Conservation (phyloP, 2,329 filamentous ascomycete genomes). For the Fusarium protoensiforme region DNA sequence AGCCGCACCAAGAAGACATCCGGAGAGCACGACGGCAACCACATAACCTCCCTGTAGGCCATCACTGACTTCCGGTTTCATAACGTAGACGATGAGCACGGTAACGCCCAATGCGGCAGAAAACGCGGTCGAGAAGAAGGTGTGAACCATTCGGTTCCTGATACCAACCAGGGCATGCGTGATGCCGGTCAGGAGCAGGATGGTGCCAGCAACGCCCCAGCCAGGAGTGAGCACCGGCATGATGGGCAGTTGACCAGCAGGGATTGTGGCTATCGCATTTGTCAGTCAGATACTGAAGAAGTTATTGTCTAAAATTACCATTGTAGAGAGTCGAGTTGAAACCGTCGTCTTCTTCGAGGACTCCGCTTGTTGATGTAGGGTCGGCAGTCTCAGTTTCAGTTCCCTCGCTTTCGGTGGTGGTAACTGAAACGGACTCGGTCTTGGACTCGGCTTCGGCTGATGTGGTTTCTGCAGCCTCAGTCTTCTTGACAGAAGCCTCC, state of each 20-base stretch:
- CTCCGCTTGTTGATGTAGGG: slow-evolving; percentile 34
- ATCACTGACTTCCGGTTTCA: slow-evolving; percentile 79
- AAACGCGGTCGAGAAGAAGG: slow-evolving; percentile 83
- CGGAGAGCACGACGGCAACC: slow-evolving; percentile 79
- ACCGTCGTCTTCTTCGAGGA: slow-evolving; percentile 28
- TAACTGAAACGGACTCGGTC: slow-evolving; percentile 16
- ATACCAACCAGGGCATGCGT: slow-evolving; percentile 82
- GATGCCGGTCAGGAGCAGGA: slow-evolving; percentile 79
- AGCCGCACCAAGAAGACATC: slow-evolving; percentile 77
- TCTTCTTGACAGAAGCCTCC: slow-evolving; percentile 18
- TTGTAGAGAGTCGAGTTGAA: slow-evolving; percentile 49
- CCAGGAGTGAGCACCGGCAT: slow-evolving; percentile 81
- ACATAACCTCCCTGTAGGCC: slow-evolving; percentile 89
- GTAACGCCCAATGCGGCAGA: slow-evolving; percentile 78
- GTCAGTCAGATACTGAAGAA: slow-evolving; percentile 1
- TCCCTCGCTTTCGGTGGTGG: slow-evolving; percentile 23
- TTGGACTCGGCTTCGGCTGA: slow-evolving; percentile 3
- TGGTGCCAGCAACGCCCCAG: slow-evolving; percentile 79
- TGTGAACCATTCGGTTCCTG: slow-evolving; percentile 82
- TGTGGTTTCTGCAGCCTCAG: slow-evolving; percentile 13
- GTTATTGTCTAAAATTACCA: slow-evolving; percentile 40
- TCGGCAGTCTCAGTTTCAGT: slow-evolving; percentile 14
- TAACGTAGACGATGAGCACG: slow-evolving; percentile 89
- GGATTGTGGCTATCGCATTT: slow-evolving; percentile 54
- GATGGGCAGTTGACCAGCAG: slow-evolving; percentile 72